These are phyloP conservation scores for Spergularia marina DNA, from an alignment of 148 eudicot species.

Conservation along the genomic window DNA sequence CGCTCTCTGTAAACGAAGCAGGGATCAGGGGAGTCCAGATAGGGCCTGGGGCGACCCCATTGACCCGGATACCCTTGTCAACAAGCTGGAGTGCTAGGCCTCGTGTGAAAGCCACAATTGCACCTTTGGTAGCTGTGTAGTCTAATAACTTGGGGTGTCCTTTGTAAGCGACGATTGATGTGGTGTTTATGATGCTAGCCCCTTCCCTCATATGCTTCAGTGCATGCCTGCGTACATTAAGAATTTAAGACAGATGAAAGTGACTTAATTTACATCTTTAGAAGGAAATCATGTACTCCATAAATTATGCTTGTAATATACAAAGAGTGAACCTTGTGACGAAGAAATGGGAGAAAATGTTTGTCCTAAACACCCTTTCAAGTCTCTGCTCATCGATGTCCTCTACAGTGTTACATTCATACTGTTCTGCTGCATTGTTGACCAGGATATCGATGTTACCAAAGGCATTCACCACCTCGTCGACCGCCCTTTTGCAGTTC, in stretches of 20 bases:
- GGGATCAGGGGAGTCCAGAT: conserved; percentile 84
- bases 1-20: conserved; percentile 52
- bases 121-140: conserved; percentile 77
- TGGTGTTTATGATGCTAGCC: conserved; percentile 60
- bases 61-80: conserved; percentile 57
- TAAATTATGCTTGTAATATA: background rate
- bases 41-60: conserved; percentile 82
- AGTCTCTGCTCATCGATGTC: conserved; percentile 74
- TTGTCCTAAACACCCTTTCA: conserved; percentile 79
- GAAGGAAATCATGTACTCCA: background rate
- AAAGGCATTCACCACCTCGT: conserved; percentile 59
- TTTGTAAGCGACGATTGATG: conserved; percentile 64
- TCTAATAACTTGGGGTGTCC: conserved; percentile 57
- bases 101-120: conserved; percentile 69
- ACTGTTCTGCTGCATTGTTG: conserved; percentile 77
- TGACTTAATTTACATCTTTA: background rate
- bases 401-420: conserved; percentile 51
- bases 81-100: conserved; percentile 67
- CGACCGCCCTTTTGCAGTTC: conserved; percentile 65
- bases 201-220: conserved; percentile 54
- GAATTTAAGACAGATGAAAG: too few relatives aligned
- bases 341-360: conserved; percentile 76
- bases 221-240: too few relatives aligned
- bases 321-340: conserved; percentile 40
- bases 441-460: conserved; percentile 76